These are phyloP conservation scores for Umbelopsis vinacea DNA, from an alignment of 192 early-diverging fungal species.

Conservation along the genomic window DNA sequence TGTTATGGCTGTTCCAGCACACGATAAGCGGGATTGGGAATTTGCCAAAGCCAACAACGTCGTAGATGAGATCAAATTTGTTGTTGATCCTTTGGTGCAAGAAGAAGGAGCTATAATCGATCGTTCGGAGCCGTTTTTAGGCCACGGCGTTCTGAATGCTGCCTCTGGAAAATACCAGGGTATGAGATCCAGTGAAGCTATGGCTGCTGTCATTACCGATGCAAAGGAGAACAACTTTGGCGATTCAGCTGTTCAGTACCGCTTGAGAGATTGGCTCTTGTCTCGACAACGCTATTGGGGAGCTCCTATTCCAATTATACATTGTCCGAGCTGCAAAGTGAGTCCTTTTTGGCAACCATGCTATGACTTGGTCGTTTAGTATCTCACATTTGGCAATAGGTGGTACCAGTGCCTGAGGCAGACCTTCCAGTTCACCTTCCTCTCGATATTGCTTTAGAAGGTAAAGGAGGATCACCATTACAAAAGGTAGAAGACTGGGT, in stretches of 20 bases:
- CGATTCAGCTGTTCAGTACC: conserved; percentile 59
- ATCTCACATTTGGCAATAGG: conserved; percentile 31
- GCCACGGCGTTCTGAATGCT: conserved; percentile 59
- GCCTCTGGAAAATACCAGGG: conserved; percentile 62
- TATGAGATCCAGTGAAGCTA: conserved; percentile 63
- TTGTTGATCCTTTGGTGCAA: conserved; percentile 46
- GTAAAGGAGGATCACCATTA: conserved; percentile 73
- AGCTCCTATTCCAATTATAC: conserved; percentile 93
- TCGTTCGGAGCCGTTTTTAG: conserved; percentile 41
- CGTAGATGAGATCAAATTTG: conserved; percentile 48
- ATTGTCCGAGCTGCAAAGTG: conserved; percentile 80
- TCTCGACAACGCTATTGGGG: conserved; percentile 98
- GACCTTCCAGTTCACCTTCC: conserved; percentile 83
- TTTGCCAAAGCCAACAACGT: conserved; percentile 64
- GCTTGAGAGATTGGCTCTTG: conserved; percentile 93
- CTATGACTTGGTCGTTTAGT: not conserved
- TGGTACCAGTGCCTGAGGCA: conserved; percentile 81
- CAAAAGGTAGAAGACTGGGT: conserved; percentile 67
- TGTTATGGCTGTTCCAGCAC: conserved; percentile 86
- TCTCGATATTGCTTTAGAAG: conserved; percentile 57
- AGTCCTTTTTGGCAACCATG: conserved; percentile 21
- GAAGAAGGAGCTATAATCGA: conserved; percentile 11
- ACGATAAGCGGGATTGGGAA: conserved; percentile 75
- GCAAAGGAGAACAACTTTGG: conserved; percentile 55
- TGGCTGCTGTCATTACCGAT: conserved; percentile 52